Evolutionary conservation across 2,329 filamentous ascomycete species (phyloP).

Genomic region (Nigrospora oryzae): DNA sequence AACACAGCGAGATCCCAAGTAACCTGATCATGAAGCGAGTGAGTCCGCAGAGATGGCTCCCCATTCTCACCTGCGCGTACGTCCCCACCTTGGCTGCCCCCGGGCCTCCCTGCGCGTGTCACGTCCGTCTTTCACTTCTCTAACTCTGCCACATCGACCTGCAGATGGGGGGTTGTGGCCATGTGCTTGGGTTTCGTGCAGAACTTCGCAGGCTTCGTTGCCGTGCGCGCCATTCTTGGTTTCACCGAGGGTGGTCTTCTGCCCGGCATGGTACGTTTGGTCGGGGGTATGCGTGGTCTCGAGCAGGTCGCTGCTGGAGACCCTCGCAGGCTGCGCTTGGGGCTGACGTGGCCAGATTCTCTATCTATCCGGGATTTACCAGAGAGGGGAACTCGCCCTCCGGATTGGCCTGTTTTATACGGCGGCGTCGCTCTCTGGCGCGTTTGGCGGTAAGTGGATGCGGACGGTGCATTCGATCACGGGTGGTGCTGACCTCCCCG

Average conservation of each 20-base stretch:
- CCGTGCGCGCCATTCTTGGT: conserved; percentile 53
- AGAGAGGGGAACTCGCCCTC: conserved; percentile 48
- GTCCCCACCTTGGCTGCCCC: too few species aligned
- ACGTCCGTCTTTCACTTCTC: neutral
- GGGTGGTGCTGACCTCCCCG: conserved; percentile 17
- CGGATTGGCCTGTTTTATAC: conserved; percentile 63
- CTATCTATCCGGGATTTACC: conserved; percentile 57
- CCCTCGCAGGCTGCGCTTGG: neutral
- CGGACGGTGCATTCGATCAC: neutral
- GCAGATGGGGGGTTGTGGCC: conserved; percentile 47
- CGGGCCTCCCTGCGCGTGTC: too few species aligned
- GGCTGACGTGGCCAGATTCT: conserved; percentile 33
- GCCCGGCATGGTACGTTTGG: conserved; percentile 47
- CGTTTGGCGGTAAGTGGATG: conserved; percentile 44
- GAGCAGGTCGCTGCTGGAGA: too few species aligned
- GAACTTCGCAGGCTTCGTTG: conserved; percentile 48
- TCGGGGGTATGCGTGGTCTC: too few species aligned
- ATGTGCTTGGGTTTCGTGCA: conserved; percentile 48
- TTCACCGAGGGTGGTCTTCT: conserved; percentile 56
- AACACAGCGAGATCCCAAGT: conserved; percentile 48
- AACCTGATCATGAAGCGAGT: conserved; percentile 56
- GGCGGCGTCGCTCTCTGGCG: conserved; percentile 55
- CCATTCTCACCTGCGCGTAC: conserved; percentile 37
- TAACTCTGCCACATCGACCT: too few species aligned
- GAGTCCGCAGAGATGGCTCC: conserved; percentile 52